Evolutionary conservation across 2,329 filamentous ascomycete genomes (phyloP).

Genomic region (Diaporthe vexans): DNA sequence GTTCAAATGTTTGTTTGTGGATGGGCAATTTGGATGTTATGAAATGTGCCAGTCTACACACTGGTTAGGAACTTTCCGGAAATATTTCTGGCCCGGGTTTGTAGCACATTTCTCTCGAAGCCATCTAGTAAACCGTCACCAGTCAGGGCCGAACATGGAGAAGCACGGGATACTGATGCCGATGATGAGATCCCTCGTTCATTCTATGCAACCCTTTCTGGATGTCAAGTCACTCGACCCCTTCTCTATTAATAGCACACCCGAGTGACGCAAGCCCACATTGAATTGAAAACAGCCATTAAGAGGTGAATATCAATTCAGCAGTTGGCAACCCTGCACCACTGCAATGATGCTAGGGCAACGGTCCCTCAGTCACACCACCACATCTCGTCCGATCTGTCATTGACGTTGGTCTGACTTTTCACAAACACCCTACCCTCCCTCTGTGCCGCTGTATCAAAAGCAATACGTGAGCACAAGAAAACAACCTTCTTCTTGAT

Average conservation of each 20-base stretch:
- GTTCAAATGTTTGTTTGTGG: too few species aligned
- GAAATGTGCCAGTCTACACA: not conserved
- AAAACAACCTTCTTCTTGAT: too few species aligned
- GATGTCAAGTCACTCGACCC: not conserved
- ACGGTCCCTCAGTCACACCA: not conserved
- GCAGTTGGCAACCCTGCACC: not conserved
- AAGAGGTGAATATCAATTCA: not conserved
- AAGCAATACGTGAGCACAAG: not conserved
- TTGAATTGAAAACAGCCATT: not conserved
- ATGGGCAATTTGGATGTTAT: not conserved
- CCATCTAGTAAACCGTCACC: not conserved
- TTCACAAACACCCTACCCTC: not conserved
- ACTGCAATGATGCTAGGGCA: not conserved
- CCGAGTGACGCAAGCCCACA: not conserved
- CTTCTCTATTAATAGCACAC: too few species aligned
- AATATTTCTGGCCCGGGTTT: too few species aligned
- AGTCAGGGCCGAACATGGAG: not conserved
- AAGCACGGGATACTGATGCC: too few species aligned
- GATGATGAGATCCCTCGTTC: not conserved
- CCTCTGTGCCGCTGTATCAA: not conserved
- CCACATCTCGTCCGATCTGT: not conserved
- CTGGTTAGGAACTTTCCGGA: too few species aligned
- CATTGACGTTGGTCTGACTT: not conserved
- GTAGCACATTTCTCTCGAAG: not conserved
- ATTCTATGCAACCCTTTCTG: not conserved